Conservation (phyloP, 257 asterid genomes). For the Avicennia marina region DNA sequence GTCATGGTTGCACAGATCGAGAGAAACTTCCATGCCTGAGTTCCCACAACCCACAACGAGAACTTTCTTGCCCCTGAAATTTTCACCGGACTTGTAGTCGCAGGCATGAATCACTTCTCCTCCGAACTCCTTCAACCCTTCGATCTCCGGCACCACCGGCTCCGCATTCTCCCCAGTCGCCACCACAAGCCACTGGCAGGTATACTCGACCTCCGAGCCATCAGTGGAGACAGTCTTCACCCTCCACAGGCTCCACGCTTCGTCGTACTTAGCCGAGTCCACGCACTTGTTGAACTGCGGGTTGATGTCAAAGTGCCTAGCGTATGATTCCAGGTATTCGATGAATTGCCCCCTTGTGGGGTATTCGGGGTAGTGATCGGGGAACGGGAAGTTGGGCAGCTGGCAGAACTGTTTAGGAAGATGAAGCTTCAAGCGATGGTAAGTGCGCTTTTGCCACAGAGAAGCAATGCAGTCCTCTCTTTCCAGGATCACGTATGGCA, state of each 20-base stretch:
- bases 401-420: constrained; percentile 83
- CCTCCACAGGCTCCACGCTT: constrained; percentile 58
- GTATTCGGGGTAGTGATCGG: constrained; percentile 76
- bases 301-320: constrained; percentile 42
- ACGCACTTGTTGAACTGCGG: constrained; percentile 77
- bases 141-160: constrained; percentile 61
- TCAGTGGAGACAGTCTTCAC: constrained; percentile 37
- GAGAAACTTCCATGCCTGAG: constrained; percentile 94
- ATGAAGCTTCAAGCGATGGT: constrained; percentile 78
- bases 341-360: constrained; percentile 68
- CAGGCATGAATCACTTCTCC: constrained; percentile 79
- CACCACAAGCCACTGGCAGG: constrained; percentile 83
- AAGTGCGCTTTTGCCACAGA: constrained; percentile 82
- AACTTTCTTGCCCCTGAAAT: constrained; percentile 61
- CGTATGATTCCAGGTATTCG: constrained; percentile 65
- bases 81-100: constrained; percentile 74
- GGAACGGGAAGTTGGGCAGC: constrained; percentile 63
- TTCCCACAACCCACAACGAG: constrained; percentile 89
- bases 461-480: constrained; percentile 86
- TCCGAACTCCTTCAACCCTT: constrained; percentile 52
- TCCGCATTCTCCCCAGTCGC: constrained; percentile 94
- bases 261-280: constrained; percentile 75
- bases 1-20: constrained; percentile 75
- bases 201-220: constrained; percentile 63
- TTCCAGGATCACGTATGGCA: constrained; percentile 66